Evolutionary conservation across 768 basidiomycete genomes (phyloP).

Genomic region (Agaricus bisporus): DNA sequence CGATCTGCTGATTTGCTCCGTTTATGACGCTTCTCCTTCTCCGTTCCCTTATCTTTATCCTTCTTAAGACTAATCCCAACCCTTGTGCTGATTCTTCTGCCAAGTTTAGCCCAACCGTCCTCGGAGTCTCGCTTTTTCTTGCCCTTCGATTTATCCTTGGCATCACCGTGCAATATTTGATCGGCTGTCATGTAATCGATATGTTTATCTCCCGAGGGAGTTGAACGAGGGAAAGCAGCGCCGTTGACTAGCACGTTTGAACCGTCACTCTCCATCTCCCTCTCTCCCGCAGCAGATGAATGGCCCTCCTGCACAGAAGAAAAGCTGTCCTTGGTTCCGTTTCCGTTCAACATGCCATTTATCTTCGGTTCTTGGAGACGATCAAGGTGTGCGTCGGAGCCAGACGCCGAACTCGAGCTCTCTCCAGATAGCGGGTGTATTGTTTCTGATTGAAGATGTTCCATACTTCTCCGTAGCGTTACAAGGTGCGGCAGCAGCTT

Average conservation of each 20-base stretch:
- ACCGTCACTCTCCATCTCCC: slow-evolving; percentile 5
- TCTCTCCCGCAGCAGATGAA: neutral
- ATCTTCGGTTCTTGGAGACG: neutral
- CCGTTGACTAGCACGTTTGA: slow-evolving; percentile 8
- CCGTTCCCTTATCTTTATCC: slow-evolving; percentile 24
- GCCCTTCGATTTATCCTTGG: slow-evolving; percentile 5
- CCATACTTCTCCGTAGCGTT: slow-evolving; percentile 13
- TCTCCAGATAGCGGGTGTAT: neutral
- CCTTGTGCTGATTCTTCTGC: slow-evolving; percentile 55
- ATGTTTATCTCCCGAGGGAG: slow-evolving; percentile 3
- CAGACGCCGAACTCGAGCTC: neutral
- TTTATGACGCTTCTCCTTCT: slow-evolving; percentile 30
- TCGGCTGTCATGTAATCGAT: neutral
- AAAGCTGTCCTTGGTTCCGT: neutral
- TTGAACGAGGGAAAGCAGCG: neutral
- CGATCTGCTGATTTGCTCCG: slow-evolving; percentile 25
- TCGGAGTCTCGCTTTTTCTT: neutral
- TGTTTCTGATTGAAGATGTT: slow-evolving; percentile 3
- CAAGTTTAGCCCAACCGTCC: slow-evolving; percentile 51
- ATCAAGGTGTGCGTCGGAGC: neutral
- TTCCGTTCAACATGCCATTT: neutral
- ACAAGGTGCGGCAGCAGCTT: slow-evolving; percentile 2
- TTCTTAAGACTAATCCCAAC: slow-evolving; percentile 37
- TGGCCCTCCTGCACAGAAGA: neutral
- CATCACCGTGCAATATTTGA: neutral